Base-by-base conservation (phyloP, 495 filamentous ascomycete species). In the Daldinia concentrica region DNA sequence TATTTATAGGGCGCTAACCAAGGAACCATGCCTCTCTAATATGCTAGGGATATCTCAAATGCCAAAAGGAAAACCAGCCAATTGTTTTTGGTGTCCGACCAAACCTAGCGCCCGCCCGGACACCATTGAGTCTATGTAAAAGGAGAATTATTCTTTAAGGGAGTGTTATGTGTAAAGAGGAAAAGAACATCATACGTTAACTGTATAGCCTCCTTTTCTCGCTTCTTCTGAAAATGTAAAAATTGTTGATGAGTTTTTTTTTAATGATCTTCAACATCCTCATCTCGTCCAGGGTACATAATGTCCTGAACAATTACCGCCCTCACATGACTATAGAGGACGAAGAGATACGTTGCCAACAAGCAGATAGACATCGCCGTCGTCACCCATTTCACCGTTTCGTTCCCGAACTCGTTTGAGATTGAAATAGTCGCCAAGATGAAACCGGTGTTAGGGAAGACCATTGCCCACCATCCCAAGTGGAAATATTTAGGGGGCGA, bases 231-330 rank as follows among this genome's bases (percentile, higher is more conserved):
- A 14, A 36, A 36, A 57, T n/a, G 34, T 36, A 32, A 12, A 11
- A 34, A 56, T 19, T 54, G 50, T 29, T 54, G 5, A 37, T 58
- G 59, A 22, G 55, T 22, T 45, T 14, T 54, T 58, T 50, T 63
- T 69, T 62, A 77, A 66, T 77, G 74, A 43, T 78, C 76, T 2
- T 76, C 37, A 58, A 78, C 68, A 77, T 91, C 88, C 71, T 91
- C 88, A 67, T 91, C 89, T 66, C 87, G 88, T 4, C 88, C 88
- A 45, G 88, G 88, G 74, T 85, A 90, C 80, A 90, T 85, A 64
- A 91, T 90, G 75, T 89, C 86, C 73, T 83, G 79, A 24, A 74
- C 75, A 19, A 82, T 52, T 19, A 91, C 84, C 2, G 90, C 90
- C 51, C 81, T 78, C 1, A 88, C 69, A 68, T 88, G 86, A 37